Percentiles rank a stretch among this genome's conserved stretches.
These are phyloP conservation scores for Coprinellus micaceus DNA, from an alignment of 768 basidiomycete species.

Conservation along the genomic window DNA sequence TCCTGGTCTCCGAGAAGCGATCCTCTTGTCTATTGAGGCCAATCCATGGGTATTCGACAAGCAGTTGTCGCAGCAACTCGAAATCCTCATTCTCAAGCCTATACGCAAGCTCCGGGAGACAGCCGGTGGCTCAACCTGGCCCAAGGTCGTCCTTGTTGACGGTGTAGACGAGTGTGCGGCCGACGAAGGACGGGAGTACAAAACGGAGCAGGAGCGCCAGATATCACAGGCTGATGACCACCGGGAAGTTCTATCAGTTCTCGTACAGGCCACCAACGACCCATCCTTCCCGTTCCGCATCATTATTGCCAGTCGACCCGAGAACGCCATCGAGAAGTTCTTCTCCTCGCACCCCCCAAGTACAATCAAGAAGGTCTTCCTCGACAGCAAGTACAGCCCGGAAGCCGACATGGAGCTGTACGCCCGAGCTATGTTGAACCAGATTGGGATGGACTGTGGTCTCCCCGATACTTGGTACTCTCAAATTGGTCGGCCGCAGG, in stretches of 20 bases:
- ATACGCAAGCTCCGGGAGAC: not conserved
- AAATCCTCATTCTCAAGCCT: constrained; percentile 15
- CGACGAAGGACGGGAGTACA: not conserved
- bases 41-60: constrained; percentile 16
- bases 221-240: not conserved
- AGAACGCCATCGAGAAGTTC: not conserved
- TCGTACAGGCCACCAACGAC: not conserved
- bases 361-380: not conserved
- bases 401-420: too few relatives aligned
- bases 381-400: too few relatives aligned
- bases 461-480: too few relatives aligned
- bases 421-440: too few relatives aligned
- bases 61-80: constrained; percentile 14
- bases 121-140: not conserved
- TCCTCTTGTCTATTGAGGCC: constrained; percentile 11
- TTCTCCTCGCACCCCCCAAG: not conserved
- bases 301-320: not conserved
- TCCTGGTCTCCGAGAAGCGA: not conserved
- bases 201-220: not conserved
- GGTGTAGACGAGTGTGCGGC: constrained; percentile 26
- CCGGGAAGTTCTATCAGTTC: not conserved
- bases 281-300: not conserved
- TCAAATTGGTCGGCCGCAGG: too few relatives aligned
- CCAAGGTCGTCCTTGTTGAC: constrained; percentile 20
- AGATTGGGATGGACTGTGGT: too few relatives aligned